phyloP scores from a whole-genome alignment of 176 grass and related monocot genomes.

The Oryza coarctata region DNA sequence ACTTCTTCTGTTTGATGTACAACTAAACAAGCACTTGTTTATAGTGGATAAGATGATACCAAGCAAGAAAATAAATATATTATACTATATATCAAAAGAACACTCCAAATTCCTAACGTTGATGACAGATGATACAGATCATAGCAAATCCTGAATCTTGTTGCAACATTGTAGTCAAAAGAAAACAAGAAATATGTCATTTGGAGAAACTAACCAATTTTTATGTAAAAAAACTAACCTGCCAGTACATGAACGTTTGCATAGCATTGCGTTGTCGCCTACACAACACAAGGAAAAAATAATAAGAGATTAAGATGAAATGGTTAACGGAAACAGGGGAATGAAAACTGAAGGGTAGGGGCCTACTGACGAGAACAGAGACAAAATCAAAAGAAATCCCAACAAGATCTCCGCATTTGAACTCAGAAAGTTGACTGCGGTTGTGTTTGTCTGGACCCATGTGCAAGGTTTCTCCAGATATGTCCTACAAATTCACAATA shows the following conservation, averaged over 20 bases:
- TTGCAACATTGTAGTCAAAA: not conserved
- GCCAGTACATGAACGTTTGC: constrained; percentile 99
- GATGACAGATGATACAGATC: constrained; percentile 22
- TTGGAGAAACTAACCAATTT: not conserved
- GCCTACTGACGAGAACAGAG: constrained; percentile 88
- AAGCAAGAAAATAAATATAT: not conserved
- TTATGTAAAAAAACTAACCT: constrained; percentile 56
- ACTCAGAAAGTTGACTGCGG: constrained; percentile 65
- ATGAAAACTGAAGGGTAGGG: constrained; percentile 28
- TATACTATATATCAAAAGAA: not conserved
- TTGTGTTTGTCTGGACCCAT: constrained; percentile 76
- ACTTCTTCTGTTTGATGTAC: not conserved
- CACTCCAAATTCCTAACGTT: not conserved
- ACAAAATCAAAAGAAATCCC: constrained; percentile 83
- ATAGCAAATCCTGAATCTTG: not conserved
- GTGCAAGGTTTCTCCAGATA: constrained; percentile 84
- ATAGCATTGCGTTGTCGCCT: constrained; percentile 85
- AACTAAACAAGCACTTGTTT: not conserved
- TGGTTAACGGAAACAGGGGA: not conserved
- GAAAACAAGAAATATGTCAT: constrained; percentile 17
- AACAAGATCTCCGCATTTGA: constrained; percentile 87
- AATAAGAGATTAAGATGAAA: constrained; percentile 23
- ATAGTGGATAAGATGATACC: not conserved
- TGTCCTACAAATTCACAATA: constrained; percentile 57
- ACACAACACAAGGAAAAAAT: constrained; percentile 55